These are phyloP conservation scores for Oryza glaberrima DNA, from an alignment of 176 grass and related monocot species.

Conservation along the genomic window DNA sequence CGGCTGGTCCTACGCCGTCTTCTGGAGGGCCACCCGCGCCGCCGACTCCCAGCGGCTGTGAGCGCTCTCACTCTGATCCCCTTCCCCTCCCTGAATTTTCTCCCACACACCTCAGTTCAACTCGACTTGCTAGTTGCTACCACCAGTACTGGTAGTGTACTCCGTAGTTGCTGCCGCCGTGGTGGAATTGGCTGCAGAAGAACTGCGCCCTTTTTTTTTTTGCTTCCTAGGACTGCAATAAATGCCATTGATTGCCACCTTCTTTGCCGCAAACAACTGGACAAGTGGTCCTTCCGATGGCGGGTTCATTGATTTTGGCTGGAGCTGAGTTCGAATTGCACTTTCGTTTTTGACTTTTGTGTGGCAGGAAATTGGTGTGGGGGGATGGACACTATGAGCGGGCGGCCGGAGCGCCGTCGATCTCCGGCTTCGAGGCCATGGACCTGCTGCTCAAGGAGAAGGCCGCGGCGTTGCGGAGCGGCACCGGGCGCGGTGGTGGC, in stretches of 20 bases:
- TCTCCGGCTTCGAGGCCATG: constrained; percentile 57
- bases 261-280: neutral
- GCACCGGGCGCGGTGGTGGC: neutral
- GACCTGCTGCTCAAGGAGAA: constrained; percentile 56
- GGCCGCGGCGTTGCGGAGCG: constrained; percentile 27
- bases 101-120: neutral
- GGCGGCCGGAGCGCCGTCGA: constrained; percentile 24
- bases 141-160: neutral
- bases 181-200: neutral
- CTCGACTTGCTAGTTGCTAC: neutral
- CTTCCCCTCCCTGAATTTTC: neutral
- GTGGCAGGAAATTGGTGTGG: constrained; percentile 58
- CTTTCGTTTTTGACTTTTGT: constrained; percentile 25
- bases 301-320: constrained; percentile 9
- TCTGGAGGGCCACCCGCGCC: constrained; percentile 50
- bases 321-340: neutral
- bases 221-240: constrained; percentile 16
- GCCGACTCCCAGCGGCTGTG: constrained; percentile 42
- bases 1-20: constrained; percentile 60
- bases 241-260: constrained; percentile 49
- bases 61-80: neutral
- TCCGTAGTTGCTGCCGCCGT: neutral
- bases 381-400: constrained; percentile 47
- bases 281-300: neutral
- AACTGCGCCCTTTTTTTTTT: neutral